A percentile compares a stretch with the other conserved stretches of the same genome.
Evolutionary conservation across 2,329 filamentous ascomycete genomes (phyloP).

Genomic region (Aspergillus felis): DNA sequence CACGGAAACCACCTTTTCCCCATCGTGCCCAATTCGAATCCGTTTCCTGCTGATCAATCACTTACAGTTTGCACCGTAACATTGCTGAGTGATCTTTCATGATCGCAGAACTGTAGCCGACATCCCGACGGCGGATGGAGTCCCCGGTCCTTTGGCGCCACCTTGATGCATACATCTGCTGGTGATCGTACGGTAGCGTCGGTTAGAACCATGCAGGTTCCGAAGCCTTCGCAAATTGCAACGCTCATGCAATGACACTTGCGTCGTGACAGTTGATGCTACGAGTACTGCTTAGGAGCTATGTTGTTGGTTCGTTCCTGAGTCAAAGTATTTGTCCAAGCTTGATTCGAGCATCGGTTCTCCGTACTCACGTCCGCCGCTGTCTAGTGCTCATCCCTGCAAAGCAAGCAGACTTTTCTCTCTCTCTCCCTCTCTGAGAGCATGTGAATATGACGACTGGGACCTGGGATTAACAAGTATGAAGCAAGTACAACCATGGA

Average conservation of each 20-base stretch:
- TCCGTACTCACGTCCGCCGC: background rate
- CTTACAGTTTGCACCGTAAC: background rate
- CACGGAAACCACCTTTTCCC: background rate
- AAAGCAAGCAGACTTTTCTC: background rate
- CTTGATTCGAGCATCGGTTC: background rate
- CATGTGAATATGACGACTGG: background rate
- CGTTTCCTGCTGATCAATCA: background rate
- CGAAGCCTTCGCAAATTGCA: background rate
- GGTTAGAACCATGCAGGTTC: background rate
- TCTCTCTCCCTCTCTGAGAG: background rate
- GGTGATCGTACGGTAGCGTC: background rate
- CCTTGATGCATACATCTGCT: background rate
- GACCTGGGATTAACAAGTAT: background rate
- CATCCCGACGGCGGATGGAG: background rate
- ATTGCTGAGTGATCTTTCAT: background rate
- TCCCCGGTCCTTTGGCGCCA: background rate
- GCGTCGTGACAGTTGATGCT: background rate
- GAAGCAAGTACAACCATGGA: background rate
- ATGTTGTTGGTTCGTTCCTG: background rate
- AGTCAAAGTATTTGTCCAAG: background rate
- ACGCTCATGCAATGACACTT: background rate
- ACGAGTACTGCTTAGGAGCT: background rate
- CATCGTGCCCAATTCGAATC: background rate
- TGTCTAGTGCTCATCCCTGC: background rate
- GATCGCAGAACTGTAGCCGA: background rate